These are phyloP conservation scores for Cyclotella atomus DNA, from an alignment of 108 stramenopile species.

Conservation along the genomic window DNA sequence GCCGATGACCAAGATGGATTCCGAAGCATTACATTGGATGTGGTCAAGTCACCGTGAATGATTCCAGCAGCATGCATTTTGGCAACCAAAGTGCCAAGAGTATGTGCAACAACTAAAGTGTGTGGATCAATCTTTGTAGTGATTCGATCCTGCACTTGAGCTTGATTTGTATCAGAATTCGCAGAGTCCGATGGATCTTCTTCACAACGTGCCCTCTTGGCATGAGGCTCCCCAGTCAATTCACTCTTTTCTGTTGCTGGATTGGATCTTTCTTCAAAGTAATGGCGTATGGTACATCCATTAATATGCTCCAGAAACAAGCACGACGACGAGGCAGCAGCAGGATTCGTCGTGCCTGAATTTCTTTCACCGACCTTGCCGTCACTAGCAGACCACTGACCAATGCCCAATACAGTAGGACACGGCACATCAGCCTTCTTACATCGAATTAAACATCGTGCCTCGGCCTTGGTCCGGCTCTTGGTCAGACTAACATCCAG, in stretches of 20 bases:
- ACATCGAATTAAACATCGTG: slow-evolving; percentile 62
- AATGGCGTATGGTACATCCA: slow-evolving; percentile 71
- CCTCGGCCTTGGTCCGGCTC: slow-evolving; percentile 83
- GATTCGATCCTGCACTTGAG: slow-evolving; percentile 31
- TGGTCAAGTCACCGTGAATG: no score
- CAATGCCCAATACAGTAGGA: slow-evolving; percentile 62
- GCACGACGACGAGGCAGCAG: slow-evolving; percentile 30
- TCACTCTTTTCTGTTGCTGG: slow-evolving; percentile 3
- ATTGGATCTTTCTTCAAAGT: slow-evolving; percentile 41
- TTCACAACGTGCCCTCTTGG: neutral
- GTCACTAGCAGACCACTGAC: slow-evolving; percentile 52
- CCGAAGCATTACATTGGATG: no score
- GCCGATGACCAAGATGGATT: no score
- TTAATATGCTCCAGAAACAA: slow-evolving; percentile 74
- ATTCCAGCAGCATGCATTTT: slow-evolving; percentile 92
- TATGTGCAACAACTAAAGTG: slow-evolving; percentile 47
- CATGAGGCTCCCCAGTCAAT: slow-evolving; percentile 5
- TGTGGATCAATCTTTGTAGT: slow-evolving; percentile 37
- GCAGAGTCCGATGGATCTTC: no score
- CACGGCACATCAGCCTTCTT: slow-evolving; percentile 62
- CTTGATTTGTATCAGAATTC: slow-evolving; percentile 11
- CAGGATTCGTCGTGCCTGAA: slow-evolving; percentile 34
- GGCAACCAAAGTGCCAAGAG: slow-evolving; percentile 82
- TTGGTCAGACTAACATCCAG: slow-evolving; percentile 92
- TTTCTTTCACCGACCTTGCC: no score